phyloP scores from a whole-genome alignment of 106 monocot species.

The Dioscorea dumetorum region DNA sequence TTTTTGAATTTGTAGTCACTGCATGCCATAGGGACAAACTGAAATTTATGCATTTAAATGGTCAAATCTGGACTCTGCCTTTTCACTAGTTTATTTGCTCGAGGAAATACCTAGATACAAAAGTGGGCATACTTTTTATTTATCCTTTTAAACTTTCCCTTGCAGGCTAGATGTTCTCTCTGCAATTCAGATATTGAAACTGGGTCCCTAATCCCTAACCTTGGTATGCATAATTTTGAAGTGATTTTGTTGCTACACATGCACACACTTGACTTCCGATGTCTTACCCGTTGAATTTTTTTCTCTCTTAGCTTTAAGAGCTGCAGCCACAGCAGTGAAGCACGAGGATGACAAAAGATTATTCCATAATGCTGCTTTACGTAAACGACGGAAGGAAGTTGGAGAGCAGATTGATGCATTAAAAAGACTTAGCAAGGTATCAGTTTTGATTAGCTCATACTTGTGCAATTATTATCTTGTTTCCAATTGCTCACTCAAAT shows the following conservation, averaged over 20 bases:
- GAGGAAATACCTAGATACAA: too few species aligned
- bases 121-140: not conserved
- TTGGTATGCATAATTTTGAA: constrained; percentile 32
- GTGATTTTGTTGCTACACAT: not conserved
- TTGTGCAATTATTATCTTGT: not conserved
- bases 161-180: constrained; percentile 64
- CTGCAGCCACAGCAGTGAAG: constrained; percentile 66
- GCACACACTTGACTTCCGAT: too few species aligned
- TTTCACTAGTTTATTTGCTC: not conserved
- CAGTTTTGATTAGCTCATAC: not conserved
- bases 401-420: constrained; percentile 27
- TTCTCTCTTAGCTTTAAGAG: constrained; percentile 60
- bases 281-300: not conserved
- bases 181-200: constrained; percentile 71
- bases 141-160: constrained; percentile 7
- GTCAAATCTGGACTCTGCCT: too few species aligned
- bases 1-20: too few species aligned
- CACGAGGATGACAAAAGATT: constrained; percentile 69
- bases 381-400: constrained; percentile 78
- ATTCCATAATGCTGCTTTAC: constrained; percentile 58
- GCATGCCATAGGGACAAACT: too few species aligned
- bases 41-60: too few species aligned
- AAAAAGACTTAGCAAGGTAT: constrained; percentile 38
- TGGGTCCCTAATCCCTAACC: constrained; percentile 60
- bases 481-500: not conserved